A percentile compares a stretch with the other conserved stretches of the same genome.
Conservation (phyloP, 768 basidiomycete species). For the Tulasnella sp. region DNA sequence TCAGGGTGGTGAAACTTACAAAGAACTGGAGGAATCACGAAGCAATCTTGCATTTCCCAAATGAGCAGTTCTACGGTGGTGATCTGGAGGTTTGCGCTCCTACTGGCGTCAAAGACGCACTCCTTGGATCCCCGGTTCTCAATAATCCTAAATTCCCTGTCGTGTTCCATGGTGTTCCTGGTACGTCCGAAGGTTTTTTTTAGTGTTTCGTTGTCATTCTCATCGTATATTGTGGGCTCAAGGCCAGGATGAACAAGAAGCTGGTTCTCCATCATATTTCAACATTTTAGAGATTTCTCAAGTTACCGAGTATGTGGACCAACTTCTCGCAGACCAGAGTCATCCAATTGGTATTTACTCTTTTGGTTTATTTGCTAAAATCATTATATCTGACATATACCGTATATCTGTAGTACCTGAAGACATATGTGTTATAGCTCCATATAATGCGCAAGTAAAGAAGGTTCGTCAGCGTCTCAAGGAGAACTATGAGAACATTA, state of each 20-base stretch:
- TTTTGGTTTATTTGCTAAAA: too few species aligned
- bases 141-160: conserved; percentile 42
- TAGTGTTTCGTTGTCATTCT: not conserved
- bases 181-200: conserved; percentile 22
- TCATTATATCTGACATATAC: not conserved
- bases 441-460: not conserved
- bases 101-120: conserved; percentile 12
- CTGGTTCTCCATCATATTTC: conserved; percentile 57
- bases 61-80: conserved; percentile 43
- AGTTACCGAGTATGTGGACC: conserved; percentile 37
- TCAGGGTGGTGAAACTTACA: conserved; percentile 47
- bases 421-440: conserved; percentile 6
- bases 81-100: conserved; percentile 40
- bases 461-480: not conserved
- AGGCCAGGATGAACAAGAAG: conserved; percentile 47
- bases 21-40: conserved; percentile 56
- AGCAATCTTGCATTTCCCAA: conserved; percentile 48
- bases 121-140: conserved; percentile 28
- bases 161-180: conserved; percentile 46
- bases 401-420: not conserved
- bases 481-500: not conserved
- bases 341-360: conserved; percentile 15
- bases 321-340: conserved; percentile 26
- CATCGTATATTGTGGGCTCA: not conserved
- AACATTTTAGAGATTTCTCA: conserved; percentile 47